Percentiles rank a stretch among this genome's conserved stretches.
Conservation (phyloP, 352 stramenopile genomes). For the Phytophthora sojae region DNA sequence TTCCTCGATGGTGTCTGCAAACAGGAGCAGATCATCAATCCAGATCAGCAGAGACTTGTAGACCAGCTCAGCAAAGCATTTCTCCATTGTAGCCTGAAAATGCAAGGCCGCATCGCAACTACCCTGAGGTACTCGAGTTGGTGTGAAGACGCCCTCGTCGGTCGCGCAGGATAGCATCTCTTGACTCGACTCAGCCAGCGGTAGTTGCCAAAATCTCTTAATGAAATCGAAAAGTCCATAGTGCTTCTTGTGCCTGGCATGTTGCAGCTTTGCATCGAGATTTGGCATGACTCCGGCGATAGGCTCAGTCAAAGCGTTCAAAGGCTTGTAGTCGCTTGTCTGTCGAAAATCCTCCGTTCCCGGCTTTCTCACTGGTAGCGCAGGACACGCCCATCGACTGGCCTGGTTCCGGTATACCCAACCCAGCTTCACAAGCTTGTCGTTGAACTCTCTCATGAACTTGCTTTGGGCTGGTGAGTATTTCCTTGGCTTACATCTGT, state of each 20-base stretch:
- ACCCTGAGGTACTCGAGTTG: background rate
- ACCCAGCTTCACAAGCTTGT: constrained; percentile 3
- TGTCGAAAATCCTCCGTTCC: too few species aligned
- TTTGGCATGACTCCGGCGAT: constrained; percentile 22
- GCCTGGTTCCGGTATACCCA: constrained; percentile 5
- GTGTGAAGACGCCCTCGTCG: constrained; percentile 5
- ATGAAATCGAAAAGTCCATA: constrained; percentile 31
- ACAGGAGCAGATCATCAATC: constrained; percentile 9
- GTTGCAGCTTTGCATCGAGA: constrained; percentile 13
- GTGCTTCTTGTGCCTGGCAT: constrained; percentile 1
- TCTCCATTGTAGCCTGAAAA: constrained; percentile 9
- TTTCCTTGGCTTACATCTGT: constrained; percentile 13
- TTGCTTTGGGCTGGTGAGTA: constrained; percentile 10
- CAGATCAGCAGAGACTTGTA: constrained; percentile 1
- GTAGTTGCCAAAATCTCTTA: constrained; percentile 31
- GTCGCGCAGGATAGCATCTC: constrained; percentile 34
- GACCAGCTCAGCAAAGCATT: constrained; percentile 3
- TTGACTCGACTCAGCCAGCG: constrained; percentile 7
- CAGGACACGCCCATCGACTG: constrained; percentile 3
- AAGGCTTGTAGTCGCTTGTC: constrained; percentile 10
- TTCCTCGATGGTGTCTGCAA: constrained; percentile 1
- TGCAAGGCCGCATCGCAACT: constrained; percentile 5
- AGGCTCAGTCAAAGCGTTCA: constrained; percentile 21
- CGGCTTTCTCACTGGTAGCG: constrained; percentile 1
- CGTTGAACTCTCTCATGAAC: constrained; percentile 14